Evolutionary conservation across 179 eudicot genomes (phyloP), one percentile per base, ranked within the genome.

Genomic region (Patellifolia procumbens): DNA sequence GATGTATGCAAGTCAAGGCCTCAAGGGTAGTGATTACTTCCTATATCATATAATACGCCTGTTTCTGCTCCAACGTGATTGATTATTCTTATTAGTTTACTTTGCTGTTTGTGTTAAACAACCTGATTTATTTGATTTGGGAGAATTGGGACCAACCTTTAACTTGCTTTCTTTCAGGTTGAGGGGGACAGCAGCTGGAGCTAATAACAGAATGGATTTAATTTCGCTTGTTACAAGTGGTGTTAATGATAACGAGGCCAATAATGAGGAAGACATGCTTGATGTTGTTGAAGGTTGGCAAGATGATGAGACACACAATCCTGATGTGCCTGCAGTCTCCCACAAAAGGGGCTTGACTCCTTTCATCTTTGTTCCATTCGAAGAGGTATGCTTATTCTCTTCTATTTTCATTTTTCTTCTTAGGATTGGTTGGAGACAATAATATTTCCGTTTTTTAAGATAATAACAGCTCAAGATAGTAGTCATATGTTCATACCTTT

Each of bases 271-370:
- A 77, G 91, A 94, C 78, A 83, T 89, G 83, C 96, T 94, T 70
- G 94, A 85, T 17, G 80, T 92, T 63, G 97, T 94, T 37, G 98
- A 83, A 85, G 88, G 93, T n/a, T 94, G 97, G 98, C 82, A 91
- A 53, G 98, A 94, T 55, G 93, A 94, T 49, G 98, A 94, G 79
- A 89, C 94, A n/a, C 98, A 94, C 80, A 89, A 92, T 74, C 92
- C 97, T 69, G 96, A 94, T 74, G 98, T 92, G 78, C 98, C 98
- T 6, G 98, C 98, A 77, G 81, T 91, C 72, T 84, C 96, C 4
- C 98, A 92, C 82, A 87, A 68, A 46, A 86, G 97, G 85, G 98
- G 98, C 62, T 75, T 92, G 49, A 87, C 92, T 31, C 90, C 98
- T 73, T 94, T 94, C 74, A 92, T 94, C 71, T 94, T 94, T 81